Evolutionary conservation across 176 grass and related monocot genomes (phyloP).

Genomic region (Avena sativa): DNA sequence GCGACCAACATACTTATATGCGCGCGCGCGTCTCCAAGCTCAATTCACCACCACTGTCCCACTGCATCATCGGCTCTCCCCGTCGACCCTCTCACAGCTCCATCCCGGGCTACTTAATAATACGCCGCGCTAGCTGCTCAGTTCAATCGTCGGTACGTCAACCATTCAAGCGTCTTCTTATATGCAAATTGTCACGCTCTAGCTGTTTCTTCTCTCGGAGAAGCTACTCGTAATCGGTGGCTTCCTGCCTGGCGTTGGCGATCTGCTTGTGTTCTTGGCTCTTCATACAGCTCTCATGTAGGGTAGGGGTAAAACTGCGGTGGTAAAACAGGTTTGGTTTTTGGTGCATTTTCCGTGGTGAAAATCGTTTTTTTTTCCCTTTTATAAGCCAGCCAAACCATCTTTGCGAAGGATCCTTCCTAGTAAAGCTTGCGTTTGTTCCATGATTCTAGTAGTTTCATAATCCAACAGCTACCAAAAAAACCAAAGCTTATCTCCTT

Average conservation of each 20-base stretch:
- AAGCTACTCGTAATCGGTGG: too few relatives aligned
- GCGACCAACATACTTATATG: background rate
- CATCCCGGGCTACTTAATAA: too few relatives aligned
- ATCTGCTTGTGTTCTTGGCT: too few relatives aligned
- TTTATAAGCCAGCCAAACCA: too few relatives aligned
- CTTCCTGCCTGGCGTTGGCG: too few relatives aligned
- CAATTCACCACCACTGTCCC: background rate
- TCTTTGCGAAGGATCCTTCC: background rate
- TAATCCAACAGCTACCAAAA: constrained; percentile 7
- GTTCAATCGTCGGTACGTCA: constrained; percentile 1
- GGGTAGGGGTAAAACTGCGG: too few relatives aligned
- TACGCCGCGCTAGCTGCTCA: too few relatives aligned
- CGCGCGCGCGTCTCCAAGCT: background rate
- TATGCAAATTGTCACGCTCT: too few relatives aligned
- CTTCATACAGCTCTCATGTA: too few relatives aligned
- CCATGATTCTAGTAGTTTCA: background rate
- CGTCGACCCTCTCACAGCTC: background rate
- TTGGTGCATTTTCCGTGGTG: background rate
- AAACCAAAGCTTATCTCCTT: background rate
- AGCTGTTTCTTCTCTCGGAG: too few relatives aligned
- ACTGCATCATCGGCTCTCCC: background rate
- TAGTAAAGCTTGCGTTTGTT: background rate
- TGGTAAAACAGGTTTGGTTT: too few relatives aligned
- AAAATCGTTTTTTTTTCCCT: background rate
- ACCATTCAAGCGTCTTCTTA: background rate